Conservation (phyloP, 345 rosid genomes). For the Eutrema heterophyllum region DNA sequence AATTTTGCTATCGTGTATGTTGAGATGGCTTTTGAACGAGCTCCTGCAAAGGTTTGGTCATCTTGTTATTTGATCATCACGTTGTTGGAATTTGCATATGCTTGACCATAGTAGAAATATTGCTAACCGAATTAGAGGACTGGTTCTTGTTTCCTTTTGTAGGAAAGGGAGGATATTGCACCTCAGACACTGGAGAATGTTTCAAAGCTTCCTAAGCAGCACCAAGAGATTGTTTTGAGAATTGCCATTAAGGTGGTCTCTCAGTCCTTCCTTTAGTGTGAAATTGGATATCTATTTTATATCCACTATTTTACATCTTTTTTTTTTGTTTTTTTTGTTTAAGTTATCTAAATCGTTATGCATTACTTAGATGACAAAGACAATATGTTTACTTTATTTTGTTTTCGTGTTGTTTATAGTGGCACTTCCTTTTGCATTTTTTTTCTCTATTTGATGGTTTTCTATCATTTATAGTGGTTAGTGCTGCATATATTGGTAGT, state of each 20-base stretch:
- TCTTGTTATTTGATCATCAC: neutral
- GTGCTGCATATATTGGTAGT: constrained; percentile 2
- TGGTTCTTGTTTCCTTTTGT: constrained; percentile 8
- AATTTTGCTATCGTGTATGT: constrained; percentile 85
- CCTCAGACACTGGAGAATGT: constrained; percentile 57
- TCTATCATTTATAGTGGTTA: neutral
- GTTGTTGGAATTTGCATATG: neutral
- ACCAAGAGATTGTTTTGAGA: constrained; percentile 78
- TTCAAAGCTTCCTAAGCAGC: constrained; percentile 75
- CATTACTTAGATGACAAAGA: constrained; percentile 1
- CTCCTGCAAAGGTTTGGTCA: constrained; percentile 45
- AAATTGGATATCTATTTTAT: neutral
- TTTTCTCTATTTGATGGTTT: neutral
- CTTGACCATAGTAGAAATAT: neutral
- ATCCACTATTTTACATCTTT: neutral
- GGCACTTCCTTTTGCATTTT: neutral
- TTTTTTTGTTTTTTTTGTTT: neutral
- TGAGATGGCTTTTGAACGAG: constrained; percentile 94
- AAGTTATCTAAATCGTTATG: neutral
- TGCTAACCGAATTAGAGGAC: neutral
- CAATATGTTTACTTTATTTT: neutral
- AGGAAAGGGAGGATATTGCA: constrained; percentile 84
- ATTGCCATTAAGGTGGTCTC: constrained; percentile 55
- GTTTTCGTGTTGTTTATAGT: neutral
- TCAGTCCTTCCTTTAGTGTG: constrained; percentile 6